A percentile compares a stretch with the other conserved stretches of the same genome.
phyloP scores from a whole-genome alignment of 2,329 filamentous ascomycete genomes.

The Neoascochyta sp. region DNA sequence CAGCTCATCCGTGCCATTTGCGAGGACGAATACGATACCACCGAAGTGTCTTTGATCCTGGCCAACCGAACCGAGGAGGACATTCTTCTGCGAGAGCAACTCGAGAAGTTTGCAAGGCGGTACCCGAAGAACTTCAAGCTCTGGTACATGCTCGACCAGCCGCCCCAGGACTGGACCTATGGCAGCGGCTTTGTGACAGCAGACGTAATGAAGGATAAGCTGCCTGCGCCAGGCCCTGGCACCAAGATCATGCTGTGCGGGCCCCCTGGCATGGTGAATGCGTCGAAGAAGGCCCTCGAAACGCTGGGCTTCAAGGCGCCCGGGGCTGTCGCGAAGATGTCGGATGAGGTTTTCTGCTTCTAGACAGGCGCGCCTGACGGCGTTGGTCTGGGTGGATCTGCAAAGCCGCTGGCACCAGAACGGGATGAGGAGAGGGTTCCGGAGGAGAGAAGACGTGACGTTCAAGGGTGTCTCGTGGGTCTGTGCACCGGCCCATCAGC shows the following conservation, averaged over 20 bases:
- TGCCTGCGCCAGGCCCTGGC: constrained; percentile 48
- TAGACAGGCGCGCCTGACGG: too few species aligned
- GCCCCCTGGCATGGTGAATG: constrained; percentile 55
- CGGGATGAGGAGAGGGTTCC: too few species aligned
- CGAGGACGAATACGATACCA: constrained; percentile 57
- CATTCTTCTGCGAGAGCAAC: constrained; percentile 55
- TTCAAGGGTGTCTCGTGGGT: too few species aligned
- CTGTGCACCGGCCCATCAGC: too few species aligned
- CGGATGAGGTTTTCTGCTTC: constrained; percentile 56
- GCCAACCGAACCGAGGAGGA: constrained; percentile 58
- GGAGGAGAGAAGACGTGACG: too few species aligned
- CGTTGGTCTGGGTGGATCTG: too few species aligned
- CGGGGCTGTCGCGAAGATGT: constrained; percentile 50
- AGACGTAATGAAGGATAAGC: constrained; percentile 48
- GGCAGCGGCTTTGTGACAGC: constrained; percentile 34
- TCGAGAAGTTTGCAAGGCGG: constrained; percentile 51
- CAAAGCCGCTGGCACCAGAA: too few species aligned
- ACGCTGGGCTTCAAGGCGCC: constrained; percentile 52
- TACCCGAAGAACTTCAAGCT: constrained; percentile 55
- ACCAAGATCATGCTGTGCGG: constrained; percentile 59
- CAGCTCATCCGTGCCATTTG: constrained; percentile 62
- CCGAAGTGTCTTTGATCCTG: constrained; percentile 56
- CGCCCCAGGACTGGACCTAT: constrained; percentile 10
- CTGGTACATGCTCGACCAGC: constrained; percentile 51
- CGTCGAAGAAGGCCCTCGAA: constrained; percentile 47